Evolutionary conservation across 2,329 filamentous ascomycete genomes (phyloP), one percentile per base, ranked within the genome.

Genomic region (Orbilia blumenaviensis): DNA sequence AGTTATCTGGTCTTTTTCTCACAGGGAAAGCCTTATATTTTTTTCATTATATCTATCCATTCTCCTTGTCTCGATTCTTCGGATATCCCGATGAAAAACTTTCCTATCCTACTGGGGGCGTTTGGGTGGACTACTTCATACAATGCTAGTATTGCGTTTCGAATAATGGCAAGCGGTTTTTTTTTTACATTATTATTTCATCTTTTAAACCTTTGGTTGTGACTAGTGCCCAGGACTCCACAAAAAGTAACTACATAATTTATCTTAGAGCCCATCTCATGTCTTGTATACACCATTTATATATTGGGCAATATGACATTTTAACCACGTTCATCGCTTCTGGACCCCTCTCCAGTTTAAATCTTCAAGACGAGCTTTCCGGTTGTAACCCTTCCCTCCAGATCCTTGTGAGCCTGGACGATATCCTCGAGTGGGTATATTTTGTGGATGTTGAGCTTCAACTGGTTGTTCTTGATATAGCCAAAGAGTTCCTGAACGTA

Each of bases 331-430:
- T n/a, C n/a, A n/a, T n/a, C n/a, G 44, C 14, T 52, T 52, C 12
- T 25, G n/a, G 3, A 27, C 25, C 48, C 14, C 3, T 14, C 7
- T 25, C 23, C 36, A n/a, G 2, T 46, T 62, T 84, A 90, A 52
- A 89, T 87, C 84, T 89, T 90, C 80, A 97, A 82, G 67, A 97
- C 82, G 77, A 96, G 83, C 85, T 97, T 97, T 16, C 94, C 94
- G 9, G 89, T 92, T 1, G 92, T 95, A 85, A 90, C 92, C 80
- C 93, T 86, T 44, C 91, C 88, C 83, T 96, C 91, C 48, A 97
- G 86, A 82, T 97, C 86, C 56, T 84, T 83, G 78, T 96, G 93
- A 10, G 92, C 93, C 79, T 87, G 85, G 36, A 86, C 88, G 34
- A 91, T 88, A 48, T 97, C 90, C 80, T 88, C 87, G 42, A 97